These are phyloP conservation scores for Dalbergia cochinchinensis DNA, from an alignment of 306 rosid genomes.

Conservation along the genomic window DNA sequence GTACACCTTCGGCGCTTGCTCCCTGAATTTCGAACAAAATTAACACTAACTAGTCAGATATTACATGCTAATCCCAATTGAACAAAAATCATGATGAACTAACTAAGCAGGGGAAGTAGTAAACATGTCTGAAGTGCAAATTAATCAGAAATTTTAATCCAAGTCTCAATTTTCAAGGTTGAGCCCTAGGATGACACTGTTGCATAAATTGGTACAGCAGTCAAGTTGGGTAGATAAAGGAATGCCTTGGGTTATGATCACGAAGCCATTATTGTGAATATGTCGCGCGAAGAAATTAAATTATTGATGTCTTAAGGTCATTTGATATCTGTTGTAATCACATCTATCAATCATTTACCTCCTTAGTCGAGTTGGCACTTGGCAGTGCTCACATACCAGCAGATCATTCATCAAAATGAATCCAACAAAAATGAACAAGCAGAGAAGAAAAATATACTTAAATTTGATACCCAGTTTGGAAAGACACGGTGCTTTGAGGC, in stretches of 20 bases:
- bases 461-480: background rate
- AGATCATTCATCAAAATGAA: conserved; percentile 25
- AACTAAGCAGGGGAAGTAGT: background rate
- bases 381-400: background rate
- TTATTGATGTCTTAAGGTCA: conserved; percentile 8
- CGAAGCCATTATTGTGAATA: background rate
- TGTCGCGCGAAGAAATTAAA: background rate
- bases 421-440: background rate
- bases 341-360: background rate
- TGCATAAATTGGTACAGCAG: conserved; percentile 1
- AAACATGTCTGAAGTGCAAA: background rate
- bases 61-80: background rate
- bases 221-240: background rate
- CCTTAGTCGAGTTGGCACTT: background rate
- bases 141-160: background rate
- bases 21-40: conserved; percentile 60
- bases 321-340: background rate
- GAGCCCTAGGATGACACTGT: background rate
- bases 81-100: background rate
- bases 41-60: conserved; percentile 18
- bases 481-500: background rate
- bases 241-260: background rate
- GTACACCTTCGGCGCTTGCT: conserved; percentile 89
- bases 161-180: background rate
- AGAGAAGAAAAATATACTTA: background rate